Evolutionary conservation across 805 yeast species (phyloP).

Genomic region (Kodamaea neixiangensis): DNA sequence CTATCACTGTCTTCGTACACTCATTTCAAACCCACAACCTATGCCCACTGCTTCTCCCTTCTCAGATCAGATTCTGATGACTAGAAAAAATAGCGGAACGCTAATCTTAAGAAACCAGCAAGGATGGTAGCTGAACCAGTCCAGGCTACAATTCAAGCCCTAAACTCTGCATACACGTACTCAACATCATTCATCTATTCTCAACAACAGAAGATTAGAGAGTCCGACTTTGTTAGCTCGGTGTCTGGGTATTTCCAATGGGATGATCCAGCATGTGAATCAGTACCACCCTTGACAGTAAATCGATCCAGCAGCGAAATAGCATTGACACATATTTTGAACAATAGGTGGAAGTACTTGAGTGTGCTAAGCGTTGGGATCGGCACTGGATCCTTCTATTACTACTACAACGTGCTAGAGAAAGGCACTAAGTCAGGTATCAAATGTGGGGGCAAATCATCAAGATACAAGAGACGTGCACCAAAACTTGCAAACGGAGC

Average conservation of each 20-base stretch:
- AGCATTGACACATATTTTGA: conserved; percentile 1
- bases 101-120: conserved; percentile 1
- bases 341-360: conserved; percentile 9
- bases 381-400: conserved; percentile 19
- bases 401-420: conserved; percentile 8
- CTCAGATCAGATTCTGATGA: neutral
- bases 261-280: neutral
- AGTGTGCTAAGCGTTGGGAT: conserved; percentile 28
- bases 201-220: conserved; percentile 26
- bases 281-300: conserved; percentile 3
- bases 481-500: conserved; percentile 67
- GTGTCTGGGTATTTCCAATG: neutral
- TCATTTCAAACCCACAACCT: no score
- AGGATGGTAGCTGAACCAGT: conserved; percentile 49
- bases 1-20: no score
- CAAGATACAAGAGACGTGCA: conserved; percentile 52
- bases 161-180: conserved; percentile 23
- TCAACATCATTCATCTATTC: conserved; percentile 23
- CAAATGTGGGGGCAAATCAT: neutral
- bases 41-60: neutral
- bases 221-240: conserved; percentile 14
- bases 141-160: conserved; percentile 35
- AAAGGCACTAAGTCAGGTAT: neutral
- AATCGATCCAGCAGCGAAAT: conserved; percentile 3
- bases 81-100: neutral